phyloP scores from a whole-genome alignment of 2,329 filamentous ascomycete genomes.

The Alternaria sp. region DNA sequence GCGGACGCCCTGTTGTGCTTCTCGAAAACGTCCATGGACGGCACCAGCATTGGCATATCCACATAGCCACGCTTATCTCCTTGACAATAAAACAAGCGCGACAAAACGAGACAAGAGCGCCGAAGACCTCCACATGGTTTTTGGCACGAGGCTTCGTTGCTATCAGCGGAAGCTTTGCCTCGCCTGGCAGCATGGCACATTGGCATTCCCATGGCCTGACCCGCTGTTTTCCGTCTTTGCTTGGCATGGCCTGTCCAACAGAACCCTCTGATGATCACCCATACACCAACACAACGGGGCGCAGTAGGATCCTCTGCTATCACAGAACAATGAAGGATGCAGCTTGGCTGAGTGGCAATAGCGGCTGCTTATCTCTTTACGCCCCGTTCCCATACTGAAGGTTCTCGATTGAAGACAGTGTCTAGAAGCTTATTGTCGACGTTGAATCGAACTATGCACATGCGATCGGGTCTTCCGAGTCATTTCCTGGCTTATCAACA shows the following conservation, averaged over 20 bases:
- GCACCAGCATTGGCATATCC: not conserved
- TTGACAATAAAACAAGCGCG: not conserved
- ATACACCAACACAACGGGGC: not conserved
- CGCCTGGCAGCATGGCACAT: slow-evolving; percentile 1
- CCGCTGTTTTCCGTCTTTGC: slow-evolving; percentile 1
- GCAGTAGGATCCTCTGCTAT: not conserved
- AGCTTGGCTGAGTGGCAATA: not conserved
- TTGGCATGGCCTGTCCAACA: slow-evolving; percentile 4
- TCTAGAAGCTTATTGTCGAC: not conserved
- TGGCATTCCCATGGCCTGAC: not conserved
- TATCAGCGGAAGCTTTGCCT: slow-evolving; percentile 13
- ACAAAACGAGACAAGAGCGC: slow-evolving; percentile 10
- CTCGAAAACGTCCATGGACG: not conserved
- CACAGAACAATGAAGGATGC: not conserved
- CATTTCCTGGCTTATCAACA: not conserved
- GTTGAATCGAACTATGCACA: not conserved
- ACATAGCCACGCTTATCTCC: not conserved
- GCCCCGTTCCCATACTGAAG: not conserved
- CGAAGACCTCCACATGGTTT: not conserved
- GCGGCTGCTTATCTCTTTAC: not conserved
- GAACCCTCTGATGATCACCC: not conserved
- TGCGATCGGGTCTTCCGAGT: not conserved
- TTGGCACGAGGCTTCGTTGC: slow-evolving; percentile 6
- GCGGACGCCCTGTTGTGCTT: not conserved
- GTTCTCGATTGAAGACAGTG: not conserved